Conservation (phyloP, 306 rosid genomes). For the Fragaria ananassa region DNA sequence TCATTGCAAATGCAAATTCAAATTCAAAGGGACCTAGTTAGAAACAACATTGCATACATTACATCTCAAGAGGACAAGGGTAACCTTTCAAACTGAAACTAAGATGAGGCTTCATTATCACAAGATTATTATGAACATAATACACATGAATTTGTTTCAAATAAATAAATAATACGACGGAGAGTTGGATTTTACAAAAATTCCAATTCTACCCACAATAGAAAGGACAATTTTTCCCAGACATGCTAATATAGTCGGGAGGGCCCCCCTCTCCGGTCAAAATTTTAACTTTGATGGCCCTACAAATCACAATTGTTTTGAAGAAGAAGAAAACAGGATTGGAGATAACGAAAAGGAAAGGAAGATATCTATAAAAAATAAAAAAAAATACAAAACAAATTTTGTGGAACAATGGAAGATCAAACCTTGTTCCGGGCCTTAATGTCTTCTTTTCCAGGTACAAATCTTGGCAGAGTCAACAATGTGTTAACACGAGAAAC, state of each 20-base stretch:
- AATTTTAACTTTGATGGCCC: constrained; percentile 29
- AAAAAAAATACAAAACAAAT: constrained; percentile 23
- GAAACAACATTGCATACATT: not conserved
- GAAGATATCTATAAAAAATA: constrained; percentile 23
- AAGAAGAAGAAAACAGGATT: constrained; percentile 18
- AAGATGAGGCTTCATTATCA: constrained; percentile 24
- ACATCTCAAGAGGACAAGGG: not conserved
- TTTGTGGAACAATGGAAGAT: constrained; percentile 18
- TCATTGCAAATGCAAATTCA: not conserved
- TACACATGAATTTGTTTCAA: constrained; percentile 4
- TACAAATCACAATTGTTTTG: constrained; percentile 24
- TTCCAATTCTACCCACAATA: constrained; percentile 35
- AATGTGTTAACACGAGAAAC: constrained; percentile 96
- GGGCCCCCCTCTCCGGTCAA: constrained; percentile 48
- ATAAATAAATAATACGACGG: constrained; percentile 14
- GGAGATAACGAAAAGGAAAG: constrained; percentile 12
- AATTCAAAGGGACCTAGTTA: not conserved
- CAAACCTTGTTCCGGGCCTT: constrained; percentile 29
- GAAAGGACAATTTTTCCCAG: constrained; percentile 55
- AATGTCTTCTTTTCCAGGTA: constrained; percentile 63
- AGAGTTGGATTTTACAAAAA: constrained; percentile 45
- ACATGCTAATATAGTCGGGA: constrained; percentile 67
- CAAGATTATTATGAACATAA: constrained; percentile 29
- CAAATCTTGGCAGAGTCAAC: constrained; percentile 82
- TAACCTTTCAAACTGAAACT: not conserved